Percentiles rank a stretch among this genome's conserved stretches.
Conservation (phyloP, 2,329 filamentous ascomycete genomes). For the Aspergillus sp. region DNA sequence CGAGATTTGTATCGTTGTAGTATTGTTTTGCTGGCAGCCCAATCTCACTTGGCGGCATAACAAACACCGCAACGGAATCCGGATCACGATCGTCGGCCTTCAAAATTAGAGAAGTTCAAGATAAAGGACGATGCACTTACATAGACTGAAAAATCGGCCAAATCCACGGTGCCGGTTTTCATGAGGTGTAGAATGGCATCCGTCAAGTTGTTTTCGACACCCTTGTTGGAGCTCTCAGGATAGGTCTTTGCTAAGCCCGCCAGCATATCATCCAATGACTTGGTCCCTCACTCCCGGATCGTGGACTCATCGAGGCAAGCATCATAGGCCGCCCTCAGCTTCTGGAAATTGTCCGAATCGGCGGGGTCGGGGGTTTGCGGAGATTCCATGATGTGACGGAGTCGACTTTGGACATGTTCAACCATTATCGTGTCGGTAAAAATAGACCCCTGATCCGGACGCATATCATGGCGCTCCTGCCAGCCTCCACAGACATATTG, state of each 20-base stretch:
- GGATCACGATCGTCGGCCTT: conserved; percentile 47
- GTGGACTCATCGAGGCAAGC: conserved; percentile 56
- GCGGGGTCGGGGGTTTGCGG: conserved; percentile 27
- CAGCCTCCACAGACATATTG: conserved; percentile 60
- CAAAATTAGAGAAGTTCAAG: conserved; percentile 1
- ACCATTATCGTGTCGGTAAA: conserved; percentile 54
- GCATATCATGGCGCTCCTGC: conserved; percentile 54
- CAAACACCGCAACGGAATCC: conserved; percentile 43
- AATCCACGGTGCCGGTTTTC: conserved; percentile 26
- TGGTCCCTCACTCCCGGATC: conserved; percentile 46
- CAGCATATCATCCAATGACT: conserved; percentile 50
- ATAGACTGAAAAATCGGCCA: conserved; percentile 23
- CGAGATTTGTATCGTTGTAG: conserved; percentile 47
- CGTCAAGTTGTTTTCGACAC: conserved; percentile 21
- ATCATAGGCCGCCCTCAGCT: conserved; percentile 55
- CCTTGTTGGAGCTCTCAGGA: conserved; percentile 18
- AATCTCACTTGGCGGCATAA: conserved; percentile 37
- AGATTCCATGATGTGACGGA: conserved; percentile 56
- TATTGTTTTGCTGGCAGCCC: conserved; percentile 56
- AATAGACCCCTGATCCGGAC: conserved; percentile 52
- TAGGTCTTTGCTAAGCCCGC: conserved; percentile 42
- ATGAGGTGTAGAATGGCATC: conserved; percentile 28
- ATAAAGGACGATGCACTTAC: conserved; percentile 14
- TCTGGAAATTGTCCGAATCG: conserved; percentile 48
- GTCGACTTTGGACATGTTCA: conserved; percentile 49